These are phyloP conservation scores for Lodderomyces theae DNA, from an alignment of 1,139 yeast genomes.

Conservation along the genomic window DNA sequence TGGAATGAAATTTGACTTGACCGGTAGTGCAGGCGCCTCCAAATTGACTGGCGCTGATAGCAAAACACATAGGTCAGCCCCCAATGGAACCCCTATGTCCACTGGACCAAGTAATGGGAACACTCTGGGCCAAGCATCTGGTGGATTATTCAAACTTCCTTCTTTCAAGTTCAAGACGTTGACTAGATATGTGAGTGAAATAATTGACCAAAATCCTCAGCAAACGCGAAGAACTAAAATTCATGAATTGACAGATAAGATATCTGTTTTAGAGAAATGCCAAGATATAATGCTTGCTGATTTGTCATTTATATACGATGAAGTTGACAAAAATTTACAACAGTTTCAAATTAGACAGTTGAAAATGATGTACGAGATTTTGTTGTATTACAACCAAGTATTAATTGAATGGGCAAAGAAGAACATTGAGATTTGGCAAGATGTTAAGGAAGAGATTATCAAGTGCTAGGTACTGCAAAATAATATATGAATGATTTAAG, in stretches of 20 bases:
- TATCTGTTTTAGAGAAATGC: slow-evolving; percentile 54
- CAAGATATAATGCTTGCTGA: slow-evolving; percentile 57
- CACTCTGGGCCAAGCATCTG: neutral
- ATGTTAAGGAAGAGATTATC: slow-evolving; percentile 47
- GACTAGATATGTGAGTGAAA: slow-evolving; percentile 63
- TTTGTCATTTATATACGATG: slow-evolving; percentile 50
- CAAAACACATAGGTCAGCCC: neutral
- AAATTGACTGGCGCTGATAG: too few relatives aligned
- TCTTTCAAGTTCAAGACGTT: slow-evolving; percentile 42
- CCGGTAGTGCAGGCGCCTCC: neutral
- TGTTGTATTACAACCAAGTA: slow-evolving; percentile 53
- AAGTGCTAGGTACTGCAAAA: neutral
- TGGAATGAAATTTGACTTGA: neutral
- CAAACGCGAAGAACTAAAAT: slow-evolving; percentile 59
- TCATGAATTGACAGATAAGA: slow-evolving; percentile 49
- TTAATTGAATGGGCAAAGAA: slow-evolving; percentile 69
- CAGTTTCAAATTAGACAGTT: slow-evolving; percentile 53
- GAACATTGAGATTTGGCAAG: slow-evolving; percentile 73
- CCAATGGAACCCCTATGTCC: neutral
- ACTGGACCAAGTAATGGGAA: neutral
- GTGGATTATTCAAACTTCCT: neutral
- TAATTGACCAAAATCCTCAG: slow-evolving; percentile 71
- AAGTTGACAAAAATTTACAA: slow-evolving; percentile 47
- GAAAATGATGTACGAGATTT: slow-evolving; percentile 37
- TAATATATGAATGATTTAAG: too few relatives aligned